phyloP scores from a whole-genome alignment of 371 early-diverging fungal genomes.

The Amoeboaphelidium occidentale region DNA sequence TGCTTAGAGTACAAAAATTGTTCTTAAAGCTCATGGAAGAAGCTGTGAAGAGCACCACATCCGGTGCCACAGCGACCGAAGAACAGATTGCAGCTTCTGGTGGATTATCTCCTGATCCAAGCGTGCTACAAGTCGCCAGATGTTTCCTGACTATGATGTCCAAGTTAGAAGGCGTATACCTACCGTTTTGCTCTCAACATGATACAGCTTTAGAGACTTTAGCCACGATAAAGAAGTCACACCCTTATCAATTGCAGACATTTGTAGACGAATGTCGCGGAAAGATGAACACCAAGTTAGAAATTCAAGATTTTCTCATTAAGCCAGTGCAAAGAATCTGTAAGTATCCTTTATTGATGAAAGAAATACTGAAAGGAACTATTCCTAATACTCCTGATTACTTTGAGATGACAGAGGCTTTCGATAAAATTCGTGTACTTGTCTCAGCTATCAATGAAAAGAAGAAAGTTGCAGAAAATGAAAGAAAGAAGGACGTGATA shows the following conservation, averaged over 20 bases:
- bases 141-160: neutral
- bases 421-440: neutral
- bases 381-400: neutral
- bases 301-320: constrained; percentile 33
- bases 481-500: neutral
- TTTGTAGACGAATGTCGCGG: neutral
- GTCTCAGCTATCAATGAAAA: neutral
- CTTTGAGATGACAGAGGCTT: neutral
- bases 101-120: neutral
- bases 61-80: neutral
- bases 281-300: neutral
- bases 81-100: neutral
- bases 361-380: constrained; percentile 8
- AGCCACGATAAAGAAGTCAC: neutral
- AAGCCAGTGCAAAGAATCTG: constrained; percentile 92
- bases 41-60: neutral
- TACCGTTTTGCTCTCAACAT: neutral
- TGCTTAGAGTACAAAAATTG: neutral
- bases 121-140: neutral
- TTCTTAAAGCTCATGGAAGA: neutral
- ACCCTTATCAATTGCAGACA: neutral
- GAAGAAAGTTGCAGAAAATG: neutral
- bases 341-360: constrained; percentile 75
- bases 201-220: neutral
- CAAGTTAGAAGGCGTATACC: neutral